Base-by-base conservation (phyloP, 2,329 filamentous ascomycete genomes). In the Xylariaceae sp. region DNA sequence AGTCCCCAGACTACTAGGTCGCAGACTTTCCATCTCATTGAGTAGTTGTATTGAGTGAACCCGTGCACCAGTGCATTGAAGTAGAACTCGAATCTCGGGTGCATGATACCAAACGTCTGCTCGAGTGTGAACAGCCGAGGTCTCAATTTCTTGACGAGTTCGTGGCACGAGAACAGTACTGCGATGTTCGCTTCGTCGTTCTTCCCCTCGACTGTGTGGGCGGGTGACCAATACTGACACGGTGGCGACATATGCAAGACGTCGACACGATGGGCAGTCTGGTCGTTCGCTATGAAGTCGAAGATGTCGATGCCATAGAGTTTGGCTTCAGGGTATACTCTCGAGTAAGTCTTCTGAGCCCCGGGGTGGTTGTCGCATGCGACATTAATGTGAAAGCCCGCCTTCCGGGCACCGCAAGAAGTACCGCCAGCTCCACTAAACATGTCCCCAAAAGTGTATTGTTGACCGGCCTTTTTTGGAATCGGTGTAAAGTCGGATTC, bases 71-170 rank as follows among this genome's bases (percentile, higher is more conserved):
- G 68, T 0, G 75, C 70, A 38, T 78, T 73, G 43, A 91, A 85
- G 47, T 80, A 84, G 0, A 72, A 68, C 11, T 71, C 66, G 49
- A 86, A 83, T 0, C 74, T 68, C 0, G 78, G 69, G 18, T 76
- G 73, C 0, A 80, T 67, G 1, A 95, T 77, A 0, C 89, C 89
- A 47, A 82, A 84, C 0, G 90, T 92, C 63, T 96, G 87, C 61
- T 96, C 90, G 1, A 95, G 72, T 0, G 89, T 95, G 1, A 89
- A 79, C 0, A 94, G 64, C 0, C 90, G 77, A 0, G 90, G 89
- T 0, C 76, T 79, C 0, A 79, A 66, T 34, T 78, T 78, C 5
- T 77, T 69, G 1, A 93, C 70, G 0, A 91, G 67, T 3, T 78
- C 67, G 1, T 74, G 70, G 47, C 81, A 82, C 0, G 76, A 71